phyloP scores from a whole-genome alignment of 768 basidiomycete species.

The Nidularia sp. region DNA sequence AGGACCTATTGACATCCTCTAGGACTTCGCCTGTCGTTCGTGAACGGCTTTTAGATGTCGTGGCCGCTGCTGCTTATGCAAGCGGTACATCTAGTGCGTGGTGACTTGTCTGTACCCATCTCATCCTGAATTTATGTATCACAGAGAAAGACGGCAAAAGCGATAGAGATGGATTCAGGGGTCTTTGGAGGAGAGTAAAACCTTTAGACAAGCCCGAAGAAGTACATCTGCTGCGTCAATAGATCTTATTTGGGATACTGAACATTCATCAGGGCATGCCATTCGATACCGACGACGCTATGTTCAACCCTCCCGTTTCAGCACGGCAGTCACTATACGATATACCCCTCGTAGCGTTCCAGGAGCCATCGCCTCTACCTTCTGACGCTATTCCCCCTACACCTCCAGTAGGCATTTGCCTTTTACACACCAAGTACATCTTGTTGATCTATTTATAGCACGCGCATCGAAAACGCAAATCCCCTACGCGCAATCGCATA shows the following conservation, averaged over 20 bases:
- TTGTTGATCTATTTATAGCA: slow-evolving; percentile 5
- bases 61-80: slow-evolving; percentile 78
- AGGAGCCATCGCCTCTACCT: slow-evolving; percentile 27
- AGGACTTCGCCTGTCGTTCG: slow-evolving; percentile 76
- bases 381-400: slow-evolving; percentile 16
- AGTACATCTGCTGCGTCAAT: slow-evolving; percentile 8
- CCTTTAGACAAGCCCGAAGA: slow-evolving; percentile 78
- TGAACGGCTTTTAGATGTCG: slow-evolving; percentile 75
- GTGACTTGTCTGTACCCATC: background rate
- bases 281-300: slow-evolving; percentile 72
- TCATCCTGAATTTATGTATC: background rate
- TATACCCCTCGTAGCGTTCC: slow-evolving; percentile 32
- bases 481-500: slow-evolving; percentile 31
- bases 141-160: slow-evolving; percentile 15
- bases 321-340: slow-evolving; percentile 31
- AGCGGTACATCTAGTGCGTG: slow-evolving; percentile 39
- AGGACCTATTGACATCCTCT: slow-evolving; percentile 60
- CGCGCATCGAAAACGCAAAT: slow-evolving; percentile 31
- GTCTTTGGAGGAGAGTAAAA: slow-evolving; percentile 80
- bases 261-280: slow-evolving; percentile 54
- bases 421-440: slow-evolving; percentile 8
- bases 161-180: slow-evolving; percentile 52
- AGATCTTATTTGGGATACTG: background rate
- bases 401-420: slow-evolving; percentile 15
- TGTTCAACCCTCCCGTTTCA: slow-evolving; percentile 66